A percentile compares a stretch with the other conserved stretches of the same genome.
Conservation (phyloP, 129 eudicot species). For the Flaveria brownii region DNA sequence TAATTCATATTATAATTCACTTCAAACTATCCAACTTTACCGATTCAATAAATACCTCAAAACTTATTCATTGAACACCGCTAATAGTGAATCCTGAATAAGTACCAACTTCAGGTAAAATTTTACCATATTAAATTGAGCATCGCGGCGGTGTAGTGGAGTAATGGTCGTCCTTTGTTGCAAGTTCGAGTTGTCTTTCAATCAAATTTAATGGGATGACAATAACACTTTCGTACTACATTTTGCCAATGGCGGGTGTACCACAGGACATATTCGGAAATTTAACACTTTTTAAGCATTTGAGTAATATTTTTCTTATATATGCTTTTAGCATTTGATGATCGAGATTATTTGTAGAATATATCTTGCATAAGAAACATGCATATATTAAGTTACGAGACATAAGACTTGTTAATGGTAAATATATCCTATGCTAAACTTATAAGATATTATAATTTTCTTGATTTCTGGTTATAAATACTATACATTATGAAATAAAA, state of each 20-base stretch:
- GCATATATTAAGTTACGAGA: not conserved
- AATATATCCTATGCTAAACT: not conserved
- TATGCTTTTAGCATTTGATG: not conserved
- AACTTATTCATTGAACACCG: too few relatives aligned
- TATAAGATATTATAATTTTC: too few relatives aligned
- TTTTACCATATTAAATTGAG: not conserved
- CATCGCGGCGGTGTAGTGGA: not conserved
- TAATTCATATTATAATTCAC: too few relatives aligned
- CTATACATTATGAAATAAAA: too few relatives aligned
- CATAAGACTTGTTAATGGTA: not conserved
- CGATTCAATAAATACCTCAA: too few relatives aligned
- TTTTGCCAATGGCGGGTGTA: not conserved
- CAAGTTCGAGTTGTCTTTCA: not conserved
- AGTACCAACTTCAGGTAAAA: too few relatives aligned
- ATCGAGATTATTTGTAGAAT: too few relatives aligned
- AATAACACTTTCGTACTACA: not conserved
- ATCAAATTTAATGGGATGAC: constrained; percentile 13
- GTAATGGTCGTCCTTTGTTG: not conserved
- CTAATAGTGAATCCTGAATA: too few relatives aligned
- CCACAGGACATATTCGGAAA: not conserved
- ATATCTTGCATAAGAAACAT: not conserved
- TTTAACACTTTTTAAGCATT: not conserved
- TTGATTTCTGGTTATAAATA: too few relatives aligned
- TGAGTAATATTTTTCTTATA: not conserved
- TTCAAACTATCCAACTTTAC: too few relatives aligned